These are phyloP conservation scores for Brassica cretica DNA, from an alignment of 345 rosid species.

Conservation along the genomic window DNA sequence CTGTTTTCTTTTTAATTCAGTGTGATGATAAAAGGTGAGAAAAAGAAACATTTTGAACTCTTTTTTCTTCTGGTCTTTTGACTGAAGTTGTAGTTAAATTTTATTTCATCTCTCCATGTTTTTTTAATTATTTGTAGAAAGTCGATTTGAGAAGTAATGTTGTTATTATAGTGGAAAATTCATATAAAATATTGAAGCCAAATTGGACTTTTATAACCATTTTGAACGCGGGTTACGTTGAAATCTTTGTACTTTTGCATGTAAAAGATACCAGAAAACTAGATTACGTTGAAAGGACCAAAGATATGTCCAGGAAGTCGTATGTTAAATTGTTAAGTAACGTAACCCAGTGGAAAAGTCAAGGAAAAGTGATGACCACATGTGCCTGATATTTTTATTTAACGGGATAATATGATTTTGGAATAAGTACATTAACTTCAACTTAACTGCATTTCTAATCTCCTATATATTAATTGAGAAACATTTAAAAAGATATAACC, in stretches of 20 bases:
- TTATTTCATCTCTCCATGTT: conserved; percentile 1
- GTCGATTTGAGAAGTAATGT: conserved; percentile 14
- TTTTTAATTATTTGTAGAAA: not conserved
- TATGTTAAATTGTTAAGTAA: too few species aligned
- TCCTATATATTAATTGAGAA: too few species aligned
- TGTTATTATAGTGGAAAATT: not conserved
- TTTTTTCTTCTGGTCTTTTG: conserved; percentile 12
- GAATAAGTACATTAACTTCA: too few species aligned
- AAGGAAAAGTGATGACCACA: too few species aligned
- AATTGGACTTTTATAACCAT: conserved; percentile 7
- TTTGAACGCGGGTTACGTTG: conserved; percentile 12
- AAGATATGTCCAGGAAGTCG: too few species aligned
- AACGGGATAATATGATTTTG: too few species aligned
- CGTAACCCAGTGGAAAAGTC: too few species aligned
- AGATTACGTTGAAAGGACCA: not conserved
- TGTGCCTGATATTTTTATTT: too few species aligned
- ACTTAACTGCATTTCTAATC: too few species aligned
- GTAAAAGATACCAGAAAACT: not conserved
- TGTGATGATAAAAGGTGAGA: conserved; percentile 29
- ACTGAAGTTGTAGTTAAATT: conserved; percentile 26
- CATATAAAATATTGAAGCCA: not conserved
- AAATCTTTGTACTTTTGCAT: not conserved
- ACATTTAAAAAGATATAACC: too few species aligned
- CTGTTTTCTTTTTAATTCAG: not conserved
- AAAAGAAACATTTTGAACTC: not conserved